Evolutionary conservation across 2,329 filamentous ascomycete genomes (phyloP).

Genomic region (Hypoxylon sp.): DNA sequence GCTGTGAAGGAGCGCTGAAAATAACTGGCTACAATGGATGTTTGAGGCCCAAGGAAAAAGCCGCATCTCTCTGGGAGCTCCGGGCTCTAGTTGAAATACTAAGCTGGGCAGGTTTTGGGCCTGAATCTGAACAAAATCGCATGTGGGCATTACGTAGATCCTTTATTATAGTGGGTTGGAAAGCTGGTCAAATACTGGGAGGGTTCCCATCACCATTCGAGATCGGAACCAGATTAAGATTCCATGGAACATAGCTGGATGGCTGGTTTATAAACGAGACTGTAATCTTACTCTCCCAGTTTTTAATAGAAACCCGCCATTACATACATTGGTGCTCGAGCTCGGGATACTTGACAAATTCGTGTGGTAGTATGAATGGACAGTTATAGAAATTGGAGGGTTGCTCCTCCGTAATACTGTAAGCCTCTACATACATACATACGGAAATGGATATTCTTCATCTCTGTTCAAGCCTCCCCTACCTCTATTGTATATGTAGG

Average conservation of each 20-base stretch:
- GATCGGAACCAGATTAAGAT: slow-evolving; percentile 43
- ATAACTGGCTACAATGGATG: slow-evolving; percentile 23
- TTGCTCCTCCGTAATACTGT: slow-evolving; percentile 3
- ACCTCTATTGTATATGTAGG: too few relatives aligned
- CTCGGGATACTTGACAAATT: slow-evolving; percentile 18
- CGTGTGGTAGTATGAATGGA: slow-evolving; percentile 30
- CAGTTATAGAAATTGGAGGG: slow-evolving; percentile 16
- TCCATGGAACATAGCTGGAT: slow-evolving; percentile 24
- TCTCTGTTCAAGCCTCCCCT: too few relatives aligned
- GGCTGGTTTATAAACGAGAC: slow-evolving; percentile 10
- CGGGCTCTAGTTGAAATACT: slow-evolving; percentile 14
- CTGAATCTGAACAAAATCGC: slow-evolving; percentile 33
- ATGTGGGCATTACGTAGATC: slow-evolving; percentile 40
- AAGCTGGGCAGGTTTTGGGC: slow-evolving; percentile 17
- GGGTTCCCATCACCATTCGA: slow-evolving; percentile 36
- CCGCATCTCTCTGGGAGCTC: slow-evolving; percentile 25
- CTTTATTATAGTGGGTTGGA: slow-evolving; percentile 33
- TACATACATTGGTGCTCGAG: slow-evolving; percentile 20
- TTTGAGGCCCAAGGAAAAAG: slow-evolving; percentile 32
- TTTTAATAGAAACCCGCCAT: slow-evolving; percentile 22
- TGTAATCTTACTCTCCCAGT: slow-evolving; percentile 9
- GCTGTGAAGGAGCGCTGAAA: slow-evolving; percentile 28
- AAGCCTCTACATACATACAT: not conserved
- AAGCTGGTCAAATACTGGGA: slow-evolving; percentile 24
- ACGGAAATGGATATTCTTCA: too few relatives aligned